A percentile compares a stretch with the other conserved stretches of the same genome.
Evolutionary conservation across 441 rosid species (phyloP).

Genomic region (Capsella rubella): DNA sequence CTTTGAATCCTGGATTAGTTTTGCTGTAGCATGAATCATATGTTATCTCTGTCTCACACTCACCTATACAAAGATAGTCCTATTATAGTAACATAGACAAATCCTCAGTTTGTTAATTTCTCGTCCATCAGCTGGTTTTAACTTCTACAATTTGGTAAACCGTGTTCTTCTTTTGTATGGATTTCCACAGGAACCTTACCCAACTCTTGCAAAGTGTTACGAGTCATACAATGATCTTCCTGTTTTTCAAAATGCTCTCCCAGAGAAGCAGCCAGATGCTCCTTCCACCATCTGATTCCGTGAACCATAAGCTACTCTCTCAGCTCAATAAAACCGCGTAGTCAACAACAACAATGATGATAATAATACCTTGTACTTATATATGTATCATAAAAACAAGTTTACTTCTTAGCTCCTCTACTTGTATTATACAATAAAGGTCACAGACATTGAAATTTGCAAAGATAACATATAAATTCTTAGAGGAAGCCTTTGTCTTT

Average conservation of each 20-base stretch:
- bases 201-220: constrained; percentile 63
- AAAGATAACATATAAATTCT: constrained; percentile 1
- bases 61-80: neutral
- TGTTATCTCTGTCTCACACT: neutral
- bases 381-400: constrained; percentile 28
- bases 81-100: neutral
- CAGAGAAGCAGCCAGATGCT: constrained; percentile 79
- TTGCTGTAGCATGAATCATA: neutral
- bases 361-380: constrained; percentile 18
- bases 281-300: constrained; percentile 47
- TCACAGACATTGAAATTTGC: neutral
- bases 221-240: constrained; percentile 63
- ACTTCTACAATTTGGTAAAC: neutral
- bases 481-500: constrained; percentile 65
- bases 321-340: constrained; percentile 22
- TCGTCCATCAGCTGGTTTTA: neutral
- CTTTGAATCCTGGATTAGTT: neutral
- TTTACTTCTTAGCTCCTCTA: constrained; percentile 5
- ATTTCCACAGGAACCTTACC: constrained; percentile 58
- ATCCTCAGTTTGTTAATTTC: neutral
- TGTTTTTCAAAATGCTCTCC: constrained; percentile 62
- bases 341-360: neutral
- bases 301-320: constrained; percentile 17
- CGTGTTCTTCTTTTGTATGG: neutral
- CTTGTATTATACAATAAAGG: constrained; percentile 36